Conservation (phyloP, 1,284 basidiomycete species). For the Singerocomus rubriflavus region DNA sequence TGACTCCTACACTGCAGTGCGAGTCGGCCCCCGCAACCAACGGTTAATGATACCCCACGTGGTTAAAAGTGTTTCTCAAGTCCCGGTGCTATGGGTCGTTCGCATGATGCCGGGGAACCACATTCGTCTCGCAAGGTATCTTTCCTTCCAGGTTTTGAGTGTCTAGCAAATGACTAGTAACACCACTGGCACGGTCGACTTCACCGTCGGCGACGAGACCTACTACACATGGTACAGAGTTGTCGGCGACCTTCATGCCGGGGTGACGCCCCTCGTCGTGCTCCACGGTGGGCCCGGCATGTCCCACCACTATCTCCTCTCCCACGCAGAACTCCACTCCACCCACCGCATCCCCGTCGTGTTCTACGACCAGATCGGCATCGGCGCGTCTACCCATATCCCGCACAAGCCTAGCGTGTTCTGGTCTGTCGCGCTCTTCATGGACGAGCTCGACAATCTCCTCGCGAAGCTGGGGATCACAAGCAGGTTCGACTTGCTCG, state of each 20-base stretch:
- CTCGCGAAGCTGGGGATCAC: constrained; percentile 17
- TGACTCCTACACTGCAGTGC: no score
- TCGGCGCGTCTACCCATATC: constrained; percentile 24
- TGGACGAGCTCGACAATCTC: constrained; percentile 29
- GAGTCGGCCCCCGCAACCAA: no score
- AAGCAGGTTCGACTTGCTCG: constrained; percentile 22
- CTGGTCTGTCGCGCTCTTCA: constrained; percentile 28
- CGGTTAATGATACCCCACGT: no score
- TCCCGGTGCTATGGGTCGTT: neutral
- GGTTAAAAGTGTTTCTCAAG: no score
- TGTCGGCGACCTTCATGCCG: constrained; percentile 29
- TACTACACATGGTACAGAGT: constrained; percentile 36
- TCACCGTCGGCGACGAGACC: constrained; percentile 24
- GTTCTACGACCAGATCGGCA: constrained; percentile 33
- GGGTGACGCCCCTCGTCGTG: constrained; percentile 31
- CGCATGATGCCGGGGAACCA: neutral
- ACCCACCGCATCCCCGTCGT: constrained; percentile 24
- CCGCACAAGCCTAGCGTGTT: constrained; percentile 21
- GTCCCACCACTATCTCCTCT: constrained; percentile 22
- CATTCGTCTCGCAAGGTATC: neutral
- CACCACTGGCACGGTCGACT: constrained; percentile 23
- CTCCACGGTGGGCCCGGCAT: constrained; percentile 39
- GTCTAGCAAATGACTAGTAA: constrained; percentile 12
- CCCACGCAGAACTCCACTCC: constrained; percentile 14
- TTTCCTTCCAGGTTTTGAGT: no score